Percentiles rank a stretch among this genome's conserved stretches.
These are phyloP conservation scores for Stipa capillata DNA, from an alignment of 176 grass and related monocot species.

Conservation along the genomic window DNA sequence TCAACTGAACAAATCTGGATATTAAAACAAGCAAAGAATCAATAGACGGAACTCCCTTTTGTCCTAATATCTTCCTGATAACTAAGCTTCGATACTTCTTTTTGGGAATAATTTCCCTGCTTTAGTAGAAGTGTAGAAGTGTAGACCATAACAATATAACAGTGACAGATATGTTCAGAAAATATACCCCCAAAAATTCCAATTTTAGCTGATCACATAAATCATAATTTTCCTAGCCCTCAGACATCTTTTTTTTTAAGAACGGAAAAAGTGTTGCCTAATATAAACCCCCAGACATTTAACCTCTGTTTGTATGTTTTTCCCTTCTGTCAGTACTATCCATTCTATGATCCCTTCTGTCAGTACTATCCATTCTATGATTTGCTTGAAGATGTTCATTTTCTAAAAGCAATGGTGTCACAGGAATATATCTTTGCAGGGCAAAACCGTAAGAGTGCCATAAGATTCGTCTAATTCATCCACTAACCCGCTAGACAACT, in stretches of 20 bases:
- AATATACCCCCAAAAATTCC: neutral
- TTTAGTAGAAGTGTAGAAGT: neutral
- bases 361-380: neutral
- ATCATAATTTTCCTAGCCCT: neutral
- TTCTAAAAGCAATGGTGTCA: neutral
- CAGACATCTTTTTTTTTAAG: neutral
- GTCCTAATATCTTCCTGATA: neutral
- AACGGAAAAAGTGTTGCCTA: too few relatives aligned
- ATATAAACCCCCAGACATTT: neutral
- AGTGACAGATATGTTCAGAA: neutral
- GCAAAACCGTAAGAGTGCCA: slow-evolving; percentile 12
- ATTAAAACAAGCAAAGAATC: neutral
- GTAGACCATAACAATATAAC: neutral
- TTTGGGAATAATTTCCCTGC: neutral
- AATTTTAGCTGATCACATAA: neutral
- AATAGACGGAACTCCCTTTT: neutral
- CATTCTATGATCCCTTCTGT: neutral
- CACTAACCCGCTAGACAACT: slow-evolving; percentile 6
- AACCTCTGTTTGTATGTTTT: neutral
- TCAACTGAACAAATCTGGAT: neutral
- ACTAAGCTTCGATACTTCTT: neutral
- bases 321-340: neutral
- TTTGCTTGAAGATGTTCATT: neutral
- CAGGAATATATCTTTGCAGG: slow-evolving; percentile 2
- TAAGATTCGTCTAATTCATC: slow-evolving; percentile 11